These are phyloP conservation scores for Suillus ampliporus DNA, from an alignment of 768 basidiomycete genomes.

Conservation along the genomic window DNA sequence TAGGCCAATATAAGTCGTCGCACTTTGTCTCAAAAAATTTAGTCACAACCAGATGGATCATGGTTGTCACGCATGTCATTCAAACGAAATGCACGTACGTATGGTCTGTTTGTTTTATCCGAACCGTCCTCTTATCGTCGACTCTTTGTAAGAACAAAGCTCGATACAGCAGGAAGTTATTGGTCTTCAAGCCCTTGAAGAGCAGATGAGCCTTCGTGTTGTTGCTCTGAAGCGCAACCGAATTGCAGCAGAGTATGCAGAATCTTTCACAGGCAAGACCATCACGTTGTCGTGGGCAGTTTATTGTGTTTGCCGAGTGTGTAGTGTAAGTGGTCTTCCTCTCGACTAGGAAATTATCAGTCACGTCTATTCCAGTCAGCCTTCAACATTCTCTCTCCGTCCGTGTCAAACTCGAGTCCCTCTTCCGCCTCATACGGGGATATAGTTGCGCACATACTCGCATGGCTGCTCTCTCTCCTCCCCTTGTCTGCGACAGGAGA, in stretches of 20 bases:
- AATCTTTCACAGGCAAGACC: conserved; percentile 60
- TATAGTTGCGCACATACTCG: conserved; percentile 47
- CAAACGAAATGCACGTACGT: conserved; percentile 39
- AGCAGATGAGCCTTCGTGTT: conserved; percentile 67
- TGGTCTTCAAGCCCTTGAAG: conserved; percentile 70
- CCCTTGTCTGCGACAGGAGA: conserved; percentile 26
- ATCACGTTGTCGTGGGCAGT: conserved; percentile 61
- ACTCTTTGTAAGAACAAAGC: conserved; percentile 37
- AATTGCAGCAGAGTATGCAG: conserved; percentile 52
- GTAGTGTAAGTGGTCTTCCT: conserved; percentile 53
- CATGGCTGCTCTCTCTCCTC: conserved; percentile 45
- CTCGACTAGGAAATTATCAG: not conserved
- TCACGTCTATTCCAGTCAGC: conserved; percentile 34
- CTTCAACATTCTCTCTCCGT: conserved; percentile 39
- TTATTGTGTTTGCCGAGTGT: conserved; percentile 68
- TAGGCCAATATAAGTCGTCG: conserved; percentile 4
- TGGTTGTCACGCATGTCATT: conserved; percentile 37
- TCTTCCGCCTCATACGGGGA: conserved; percentile 50
- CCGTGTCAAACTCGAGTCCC: conserved; percentile 36
- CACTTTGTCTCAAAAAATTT: conserved; percentile 17
- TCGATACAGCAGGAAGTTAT: conserved; percentile 58
- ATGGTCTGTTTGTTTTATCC: conserved; percentile 17
- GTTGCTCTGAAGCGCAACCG: conserved; percentile 54
- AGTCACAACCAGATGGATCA: conserved; percentile 31
- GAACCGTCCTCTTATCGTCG: conserved; percentile 5